Evolutionary conservation across 78 protist species (phyloP).

Genomic region (slime mould (Dictyostelium discoideum)): DNA sequence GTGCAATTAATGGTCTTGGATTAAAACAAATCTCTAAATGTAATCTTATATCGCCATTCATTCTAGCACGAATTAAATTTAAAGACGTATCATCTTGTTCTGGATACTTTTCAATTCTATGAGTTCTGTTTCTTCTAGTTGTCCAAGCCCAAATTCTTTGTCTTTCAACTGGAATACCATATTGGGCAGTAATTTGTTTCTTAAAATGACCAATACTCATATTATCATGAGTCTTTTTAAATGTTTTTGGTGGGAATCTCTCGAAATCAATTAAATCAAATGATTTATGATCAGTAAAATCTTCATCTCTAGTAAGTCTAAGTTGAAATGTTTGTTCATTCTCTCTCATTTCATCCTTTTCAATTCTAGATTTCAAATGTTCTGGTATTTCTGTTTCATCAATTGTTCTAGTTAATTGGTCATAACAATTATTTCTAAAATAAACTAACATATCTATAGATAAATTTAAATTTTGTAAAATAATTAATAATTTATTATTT

Average conservation of each 20-base stretch:
- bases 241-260: background rate
- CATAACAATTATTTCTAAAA: constrained; percentile 70
- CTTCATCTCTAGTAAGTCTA: constrained; percentile 51
- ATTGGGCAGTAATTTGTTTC: constrained; percentile 44
- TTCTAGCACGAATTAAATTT: background rate
- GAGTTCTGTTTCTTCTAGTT: constrained; percentile 46
- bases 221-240: constrained; percentile 3
- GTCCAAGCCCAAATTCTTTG: constrained; percentile 72
- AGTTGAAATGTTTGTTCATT: constrained; percentile 21
- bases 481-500: no score
- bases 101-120: constrained; percentile 40
- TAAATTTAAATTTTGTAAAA: background rate
- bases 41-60: constrained; percentile 24
- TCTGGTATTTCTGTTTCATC: constrained; percentile 43
- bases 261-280: constrained; percentile 37
- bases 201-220: constrained; percentile 27
- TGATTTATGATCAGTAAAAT: constrained; percentile 25
- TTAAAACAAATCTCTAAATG: constrained; percentile 49
- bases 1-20: constrained; percentile 31
- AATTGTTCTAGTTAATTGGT: constrained; percentile 44
- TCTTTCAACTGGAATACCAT: constrained; percentile 74
- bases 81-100: constrained; percentile 57
- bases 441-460: constrained; percentile 94
- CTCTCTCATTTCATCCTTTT: constrained; percentile 30
- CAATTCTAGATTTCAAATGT: constrained; percentile 57